Percentiles rank a stretch among this genome's conserved stretches.
phyloP scores from a whole-genome alignment of 1,139 yeast species.

The Lodderomyces theae region DNA sequence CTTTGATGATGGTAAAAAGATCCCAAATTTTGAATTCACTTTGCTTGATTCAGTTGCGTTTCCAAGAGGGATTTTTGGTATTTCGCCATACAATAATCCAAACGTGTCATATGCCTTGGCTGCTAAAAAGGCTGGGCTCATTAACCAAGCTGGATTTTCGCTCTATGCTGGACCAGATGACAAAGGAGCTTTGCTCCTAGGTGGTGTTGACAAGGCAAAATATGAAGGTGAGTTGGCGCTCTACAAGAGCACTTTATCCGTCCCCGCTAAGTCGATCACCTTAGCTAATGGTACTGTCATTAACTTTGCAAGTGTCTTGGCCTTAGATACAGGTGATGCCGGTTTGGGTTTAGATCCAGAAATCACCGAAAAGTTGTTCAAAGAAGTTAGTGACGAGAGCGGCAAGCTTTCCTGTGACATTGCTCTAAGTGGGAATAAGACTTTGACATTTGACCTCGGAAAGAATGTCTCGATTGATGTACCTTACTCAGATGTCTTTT shows the following conservation, averaged over 20 bases:
- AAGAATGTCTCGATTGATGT: conserved; percentile 3
- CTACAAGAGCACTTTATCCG: background rate
- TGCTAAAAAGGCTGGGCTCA: conserved; percentile 5
- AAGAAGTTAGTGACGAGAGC: background rate
- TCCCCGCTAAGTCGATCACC: background rate
- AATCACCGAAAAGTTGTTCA: conserved; percentile 1
- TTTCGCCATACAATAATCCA: background rate
- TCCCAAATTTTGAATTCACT: background rate
- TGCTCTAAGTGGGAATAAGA: conserved; percentile 1
- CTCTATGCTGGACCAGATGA: conserved; percentile 27
- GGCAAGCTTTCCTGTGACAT: background rate
- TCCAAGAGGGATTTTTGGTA: background rate
- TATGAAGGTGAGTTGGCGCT: conserved; percentile 12
- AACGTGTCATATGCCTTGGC: background rate
- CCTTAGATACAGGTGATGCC: background rate
- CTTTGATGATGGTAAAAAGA: background rate
- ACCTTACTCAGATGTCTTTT: conserved; percentile 2
- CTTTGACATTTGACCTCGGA: conserved; percentile 2
- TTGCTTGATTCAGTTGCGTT: background rate
- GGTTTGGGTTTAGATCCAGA: background rate
- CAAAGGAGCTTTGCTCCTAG: conserved; percentile 27
- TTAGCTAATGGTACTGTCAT: background rate
- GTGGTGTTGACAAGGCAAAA: conserved; percentile 30
- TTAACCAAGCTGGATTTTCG: conserved; percentile 16
- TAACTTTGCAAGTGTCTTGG: background rate